Percentiles rank a stretch among this genome's conserved stretches.
Conservation (phyloP, 148 eudicot species). For the Heliosperma pusillum region DNA sequence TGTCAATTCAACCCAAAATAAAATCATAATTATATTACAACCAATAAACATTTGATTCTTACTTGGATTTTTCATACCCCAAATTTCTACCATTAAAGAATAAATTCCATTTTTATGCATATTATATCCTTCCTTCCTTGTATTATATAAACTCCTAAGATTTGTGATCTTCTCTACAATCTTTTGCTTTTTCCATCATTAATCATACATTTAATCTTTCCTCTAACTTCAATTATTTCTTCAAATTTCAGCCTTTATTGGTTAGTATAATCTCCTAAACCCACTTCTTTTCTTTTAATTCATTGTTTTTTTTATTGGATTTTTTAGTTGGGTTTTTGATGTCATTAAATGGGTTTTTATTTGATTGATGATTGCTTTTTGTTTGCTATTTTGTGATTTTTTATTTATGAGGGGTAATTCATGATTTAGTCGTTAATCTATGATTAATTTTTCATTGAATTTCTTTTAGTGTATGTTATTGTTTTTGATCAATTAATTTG, state of each 20-base stretch:
- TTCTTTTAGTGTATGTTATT: neutral
- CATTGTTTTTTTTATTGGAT: neutral
- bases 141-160: slow-evolving; percentile 14
- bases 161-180: neutral
- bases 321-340: neutral
- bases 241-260: slow-evolving; percentile 6
- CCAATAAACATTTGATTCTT: neutral
- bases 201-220: neutral
- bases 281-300: neutral
- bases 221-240: slow-evolving; percentile 8
- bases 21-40: too few relatives aligned
- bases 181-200: neutral
- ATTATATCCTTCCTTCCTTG: neutral
- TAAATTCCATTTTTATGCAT: neutral
- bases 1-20: slow-evolving; percentile 14
- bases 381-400: slow-evolving; percentile 10
- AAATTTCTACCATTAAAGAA: neutral
- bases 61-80: neutral
- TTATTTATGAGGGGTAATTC: neutral
- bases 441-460: neutral
- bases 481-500: neutral
- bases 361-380: neutral
- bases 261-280: slow-evolving; percentile 13
- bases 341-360: slow-evolving; percentile 4
- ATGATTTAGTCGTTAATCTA: neutral